Conservation (phyloP, 306 rosid genomes). For the Rosa persica region DNA sequence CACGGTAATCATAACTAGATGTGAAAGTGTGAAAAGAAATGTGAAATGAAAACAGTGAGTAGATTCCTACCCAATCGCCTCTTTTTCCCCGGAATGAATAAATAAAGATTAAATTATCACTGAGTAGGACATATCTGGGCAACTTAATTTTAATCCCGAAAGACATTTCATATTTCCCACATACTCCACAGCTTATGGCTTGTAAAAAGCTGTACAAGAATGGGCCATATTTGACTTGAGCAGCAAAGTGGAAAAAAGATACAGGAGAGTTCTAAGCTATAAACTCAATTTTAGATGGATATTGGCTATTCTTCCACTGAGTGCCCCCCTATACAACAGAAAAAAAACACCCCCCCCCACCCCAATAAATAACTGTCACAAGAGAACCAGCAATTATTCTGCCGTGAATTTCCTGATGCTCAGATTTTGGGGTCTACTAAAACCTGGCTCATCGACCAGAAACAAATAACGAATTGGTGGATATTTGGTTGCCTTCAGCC, state of each 20-base stretch:
- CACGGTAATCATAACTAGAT: not conserved
- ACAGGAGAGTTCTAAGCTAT: constrained; percentile 42
- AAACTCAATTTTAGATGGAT: constrained; percentile 54
- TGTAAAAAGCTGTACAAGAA: constrained; percentile 55
- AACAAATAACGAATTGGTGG: constrained; percentile 77
- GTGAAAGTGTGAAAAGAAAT: constrained; percentile 5
- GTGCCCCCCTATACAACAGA: constrained; percentile 49
- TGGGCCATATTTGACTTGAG: constrained; percentile 39
- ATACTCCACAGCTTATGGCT: constrained; percentile 41
- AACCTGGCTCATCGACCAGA: constrained; percentile 72
- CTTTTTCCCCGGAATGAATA: not conserved
- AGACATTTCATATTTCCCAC: constrained; percentile 39
- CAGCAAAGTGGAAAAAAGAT: constrained; percentile 40
- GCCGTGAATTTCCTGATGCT: constrained; percentile 34
- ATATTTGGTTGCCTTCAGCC: constrained; percentile 72
- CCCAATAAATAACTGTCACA: constrained; percentile 31
- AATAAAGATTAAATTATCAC: not conserved
- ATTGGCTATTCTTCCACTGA: constrained; percentile 38
- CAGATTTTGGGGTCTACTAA: constrained; percentile 29
- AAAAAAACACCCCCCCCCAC: constrained; percentile 2
- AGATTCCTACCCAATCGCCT: not conserved
- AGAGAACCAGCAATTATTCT: constrained; percentile 29
- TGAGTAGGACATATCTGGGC: not conserved
- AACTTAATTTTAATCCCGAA: constrained; percentile 36
- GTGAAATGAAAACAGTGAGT: constrained; percentile 4